A percentile compares a stretch with the other conserved stretches of the same genome.
These are phyloP conservation scores for Coriolopsis trogii DNA, from an alignment of 1,284 basidiomycete species.

Conservation along the genomic window DNA sequence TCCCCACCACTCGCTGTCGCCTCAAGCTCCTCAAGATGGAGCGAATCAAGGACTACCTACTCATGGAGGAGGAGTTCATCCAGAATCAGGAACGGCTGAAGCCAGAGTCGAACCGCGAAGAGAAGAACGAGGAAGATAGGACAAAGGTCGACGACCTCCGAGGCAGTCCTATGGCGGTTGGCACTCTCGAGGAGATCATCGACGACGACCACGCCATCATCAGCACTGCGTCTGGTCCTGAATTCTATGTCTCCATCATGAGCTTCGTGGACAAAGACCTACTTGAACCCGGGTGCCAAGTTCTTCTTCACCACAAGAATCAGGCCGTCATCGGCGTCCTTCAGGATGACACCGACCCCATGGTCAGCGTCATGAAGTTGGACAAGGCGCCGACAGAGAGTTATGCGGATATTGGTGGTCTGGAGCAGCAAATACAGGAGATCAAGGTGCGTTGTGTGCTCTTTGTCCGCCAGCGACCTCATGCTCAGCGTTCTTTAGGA, in stretches of 20 bases:
- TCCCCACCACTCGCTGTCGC: constrained; percentile 94
- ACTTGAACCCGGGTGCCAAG: constrained; percentile 95
- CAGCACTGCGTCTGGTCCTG: constrained; percentile 92
- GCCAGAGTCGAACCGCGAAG: constrained; percentile 83
- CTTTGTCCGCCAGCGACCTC: constrained; percentile 4
- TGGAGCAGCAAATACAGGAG: constrained; percentile 97
- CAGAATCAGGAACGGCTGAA: constrained; percentile 92
- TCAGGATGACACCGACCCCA: constrained; percentile 95
- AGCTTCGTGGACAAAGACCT: constrained; percentile 99
- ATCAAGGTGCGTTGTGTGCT: constrained; percentile 75
- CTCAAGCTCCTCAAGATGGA: constrained; percentile 96
- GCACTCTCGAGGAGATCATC: constrained; percentile 98
- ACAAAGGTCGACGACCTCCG: constrained; percentile 94
- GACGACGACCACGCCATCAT: constrained; percentile 99
- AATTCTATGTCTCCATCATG: constrained; percentile 99
- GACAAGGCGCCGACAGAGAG: constrained; percentile 99
- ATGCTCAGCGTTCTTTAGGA: too few species aligned
- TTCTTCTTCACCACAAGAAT: constrained; percentile 96
- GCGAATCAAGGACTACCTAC: constrained; percentile 97
- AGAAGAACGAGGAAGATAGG: constrained; percentile 95
- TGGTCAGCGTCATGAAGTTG: constrained; percentile 98
- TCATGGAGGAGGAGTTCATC: constrained; percentile 98
- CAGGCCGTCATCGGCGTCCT: constrained; percentile 96
- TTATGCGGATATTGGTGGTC: constrained; percentile 97
- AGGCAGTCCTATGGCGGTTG: constrained; percentile 96